These are phyloP conservation scores for Boletus insuetus DNA, from an alignment of 768 basidiomycete species.

Conservation along the genomic window DNA sequence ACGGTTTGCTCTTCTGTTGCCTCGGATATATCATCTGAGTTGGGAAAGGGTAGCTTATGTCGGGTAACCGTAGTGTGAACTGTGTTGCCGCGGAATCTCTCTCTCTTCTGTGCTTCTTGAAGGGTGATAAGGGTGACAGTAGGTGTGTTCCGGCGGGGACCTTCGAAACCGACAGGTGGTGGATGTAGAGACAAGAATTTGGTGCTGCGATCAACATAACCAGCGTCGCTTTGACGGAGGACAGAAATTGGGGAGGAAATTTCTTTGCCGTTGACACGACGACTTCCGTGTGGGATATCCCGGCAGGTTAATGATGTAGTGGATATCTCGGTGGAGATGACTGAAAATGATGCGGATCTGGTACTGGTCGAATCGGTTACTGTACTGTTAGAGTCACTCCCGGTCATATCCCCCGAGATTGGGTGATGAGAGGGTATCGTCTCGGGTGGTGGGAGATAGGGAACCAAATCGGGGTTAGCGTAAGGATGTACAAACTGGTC, in stretches of 20 bases:
- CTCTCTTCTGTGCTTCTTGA: conserved; percentile 71
- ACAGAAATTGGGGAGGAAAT: conserved; percentile 57
- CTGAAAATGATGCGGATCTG: conserved; percentile 35
- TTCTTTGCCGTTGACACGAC: conserved; percentile 44
- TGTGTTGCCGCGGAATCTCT: conserved; percentile 56
- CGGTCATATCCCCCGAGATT: conserved; percentile 33
- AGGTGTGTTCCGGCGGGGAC: conserved; percentile 53
- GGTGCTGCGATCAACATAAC: conserved; percentile 29
- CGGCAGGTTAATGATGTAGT: conserved; percentile 21
- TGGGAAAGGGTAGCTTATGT: conserved; percentile 32
- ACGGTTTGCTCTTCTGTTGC: conserved; percentile 15
- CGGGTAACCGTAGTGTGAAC: conserved; percentile 30
- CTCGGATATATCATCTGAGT: conserved; percentile 30
- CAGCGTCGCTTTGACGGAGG: conserved; percentile 26
- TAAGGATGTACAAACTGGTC: conserved; percentile 63
- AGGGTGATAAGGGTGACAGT: conserved; percentile 69
- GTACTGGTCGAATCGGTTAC: conserved; percentile 45
- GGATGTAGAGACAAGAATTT: conserved; percentile 35
- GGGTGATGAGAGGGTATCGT: conserved; percentile 29
- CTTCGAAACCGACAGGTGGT: conserved; percentile 29
- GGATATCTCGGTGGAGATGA: conserved; percentile 36
- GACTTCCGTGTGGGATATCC: conserved; percentile 13
- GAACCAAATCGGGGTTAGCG: conserved; percentile 71
- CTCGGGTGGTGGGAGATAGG: conserved; percentile 33
- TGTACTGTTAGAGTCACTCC: conserved; percentile 53